Base-by-base conservation (phyloP, 306 rosid species). In the Medicago ruthenica region DNA sequence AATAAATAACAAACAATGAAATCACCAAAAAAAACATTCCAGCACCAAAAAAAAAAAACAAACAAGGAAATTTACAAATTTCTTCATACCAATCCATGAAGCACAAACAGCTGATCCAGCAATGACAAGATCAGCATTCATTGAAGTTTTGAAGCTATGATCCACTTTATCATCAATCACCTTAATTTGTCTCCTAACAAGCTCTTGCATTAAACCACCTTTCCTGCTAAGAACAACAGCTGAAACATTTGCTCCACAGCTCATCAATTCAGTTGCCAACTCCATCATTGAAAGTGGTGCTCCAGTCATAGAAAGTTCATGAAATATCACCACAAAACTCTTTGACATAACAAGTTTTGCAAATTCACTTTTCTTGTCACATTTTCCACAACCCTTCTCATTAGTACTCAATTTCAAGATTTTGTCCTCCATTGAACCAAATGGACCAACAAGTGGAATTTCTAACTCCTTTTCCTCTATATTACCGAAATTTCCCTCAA, bases 201-300 rank as follows among this genome's bases (percentile, higher is more conserved):
- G 97, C 88, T 94, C 98, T 22, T 91, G 60, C 96, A 91, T 89
- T 84, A 94, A 85, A 55, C 98, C 97, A 81, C 98, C 98, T 81
- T 80, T 94, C 86, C 76, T 91, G 86, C 93, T 94, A 77, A 94
- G 98, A 53, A 86, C 90, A 76, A 94, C 91, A 61, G 91, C 96
- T 45, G 91, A 87, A 87, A 94, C 97, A 13, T 85, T 81, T 67
- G 93, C 96, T 27, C 90, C 97, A 59, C 98, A 94, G 60, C 93
- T 94, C 86, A 91, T 73, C 70, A 94, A 92, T 81, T 94, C 95
- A n/a, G 93, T 89, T 42, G 89, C 98, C 80, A 94, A 83, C 79
- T 94, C 96, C 96, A 94, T 84, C 97, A 91, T 94, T 40, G 98
- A 90, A 76, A 89, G 88, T 9, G 98, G 98, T 64, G 98, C 94